Evolutionary conservation across 1,139 yeast genomes (phyloP).

Genomic region (Yamadazyma triangularis): DNA sequence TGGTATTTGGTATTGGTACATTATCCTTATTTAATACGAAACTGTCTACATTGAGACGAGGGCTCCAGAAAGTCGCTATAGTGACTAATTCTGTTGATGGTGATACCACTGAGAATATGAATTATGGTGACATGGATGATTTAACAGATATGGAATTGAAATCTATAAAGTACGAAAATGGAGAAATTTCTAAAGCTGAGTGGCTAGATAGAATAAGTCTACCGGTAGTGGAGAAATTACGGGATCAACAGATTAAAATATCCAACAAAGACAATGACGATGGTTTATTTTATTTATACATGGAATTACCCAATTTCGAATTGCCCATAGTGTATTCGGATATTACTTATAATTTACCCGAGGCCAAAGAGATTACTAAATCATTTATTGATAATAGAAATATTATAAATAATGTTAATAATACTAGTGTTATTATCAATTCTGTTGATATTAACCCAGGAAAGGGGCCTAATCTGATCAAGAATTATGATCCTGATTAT

Average conservation of each 20-base stretch:
- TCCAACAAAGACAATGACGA: constrained; percentile 12
- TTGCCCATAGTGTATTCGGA: constrained; percentile 81
- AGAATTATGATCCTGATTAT: constrained; percentile 40
- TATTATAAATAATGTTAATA: constrained; percentile 8
- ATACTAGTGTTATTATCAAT: constrained; percentile 28
- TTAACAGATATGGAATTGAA: constrained; percentile 44
- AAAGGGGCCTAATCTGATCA: constrained; percentile 10
- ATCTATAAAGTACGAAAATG: constrained; percentile 63
- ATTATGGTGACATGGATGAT: constrained; percentile 20
- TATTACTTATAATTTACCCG: constrained; percentile 21
- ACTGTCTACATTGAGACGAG: constrained; percentile 28
- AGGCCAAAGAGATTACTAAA: constrained; percentile 8
- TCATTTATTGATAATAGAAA: constrained; percentile 4
- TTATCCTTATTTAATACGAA: constrained; percentile 52
- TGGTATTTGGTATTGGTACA: constrained; percentile 56
- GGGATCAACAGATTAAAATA: constrained; percentile 36
- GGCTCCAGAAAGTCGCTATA: constrained; percentile 35
- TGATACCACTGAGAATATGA: constrained; percentile 9
- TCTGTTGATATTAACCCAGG: constrained; percentile 30
- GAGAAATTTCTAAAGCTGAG: constrained; percentile 54
- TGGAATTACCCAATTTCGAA: constrained; percentile 76
- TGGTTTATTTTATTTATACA: constrained; percentile 41
- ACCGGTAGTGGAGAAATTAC: constrained; percentile 30
- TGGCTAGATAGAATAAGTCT: constrained; percentile 78
- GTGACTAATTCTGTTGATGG: constrained; percentile 4